Percentiles rank a stretch among this genome's conserved stretches.
Evolutionary conservation across 768 basidiomycete genomes (phyloP).

Genomic region (Lentinula aciculospora): DNA sequence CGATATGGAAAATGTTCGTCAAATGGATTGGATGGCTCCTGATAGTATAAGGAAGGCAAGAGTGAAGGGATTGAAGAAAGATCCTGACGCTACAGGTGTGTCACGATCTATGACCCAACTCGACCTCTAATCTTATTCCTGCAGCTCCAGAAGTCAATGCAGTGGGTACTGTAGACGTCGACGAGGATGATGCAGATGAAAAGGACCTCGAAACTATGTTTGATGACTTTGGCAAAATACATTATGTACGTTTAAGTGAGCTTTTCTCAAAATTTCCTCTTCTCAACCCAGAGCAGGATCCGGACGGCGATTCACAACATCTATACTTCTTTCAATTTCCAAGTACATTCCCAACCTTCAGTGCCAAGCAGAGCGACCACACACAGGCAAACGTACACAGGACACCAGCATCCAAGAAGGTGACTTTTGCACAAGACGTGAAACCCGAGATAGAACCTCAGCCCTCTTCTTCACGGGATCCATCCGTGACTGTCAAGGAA

Average conservation of each 20-base stretch:
- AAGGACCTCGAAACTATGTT: slow-evolving; percentile 75
- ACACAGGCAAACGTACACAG: slow-evolving; percentile 20
- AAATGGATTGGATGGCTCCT: slow-evolving; percentile 89
- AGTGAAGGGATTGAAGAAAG: slow-evolving; percentile 35
- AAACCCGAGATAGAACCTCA: slow-evolving; percentile 37
- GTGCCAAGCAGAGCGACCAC: slow-evolving; percentile 26
- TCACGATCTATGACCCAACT: not conserved
- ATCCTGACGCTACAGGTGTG: slow-evolving; percentile 17
- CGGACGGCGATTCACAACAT: slow-evolving; percentile 29
- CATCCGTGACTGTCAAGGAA: slow-evolving; percentile 22
- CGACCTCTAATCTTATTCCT: not conserved
- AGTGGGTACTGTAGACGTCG: slow-evolving; percentile 62
- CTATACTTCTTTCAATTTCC: slow-evolving; percentile 93
- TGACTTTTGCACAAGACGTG: slow-evolving; percentile 60
- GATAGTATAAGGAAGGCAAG: slow-evolving; percentile 59
- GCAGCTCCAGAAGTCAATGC: slow-evolving; percentile 32
- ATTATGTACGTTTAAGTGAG: slow-evolving; percentile 16
- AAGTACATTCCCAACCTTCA: slow-evolving; percentile 73
- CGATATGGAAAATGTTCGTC: slow-evolving; percentile 71
- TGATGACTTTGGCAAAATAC: slow-evolving; percentile 52
- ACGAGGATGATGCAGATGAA: slow-evolving; percentile 66
- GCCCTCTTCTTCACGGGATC: slow-evolving; percentile 13
- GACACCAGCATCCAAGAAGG: slow-evolving; percentile 36
- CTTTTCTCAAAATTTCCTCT: not conserved
- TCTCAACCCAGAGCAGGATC: not conserved